A percentile compares a stretch with the other conserved stretches of the same genome.
Evolutionary conservation across 2,329 filamentous ascomycete species (phyloP).

Genomic region (Pyricularia pennisetigena): DNA sequence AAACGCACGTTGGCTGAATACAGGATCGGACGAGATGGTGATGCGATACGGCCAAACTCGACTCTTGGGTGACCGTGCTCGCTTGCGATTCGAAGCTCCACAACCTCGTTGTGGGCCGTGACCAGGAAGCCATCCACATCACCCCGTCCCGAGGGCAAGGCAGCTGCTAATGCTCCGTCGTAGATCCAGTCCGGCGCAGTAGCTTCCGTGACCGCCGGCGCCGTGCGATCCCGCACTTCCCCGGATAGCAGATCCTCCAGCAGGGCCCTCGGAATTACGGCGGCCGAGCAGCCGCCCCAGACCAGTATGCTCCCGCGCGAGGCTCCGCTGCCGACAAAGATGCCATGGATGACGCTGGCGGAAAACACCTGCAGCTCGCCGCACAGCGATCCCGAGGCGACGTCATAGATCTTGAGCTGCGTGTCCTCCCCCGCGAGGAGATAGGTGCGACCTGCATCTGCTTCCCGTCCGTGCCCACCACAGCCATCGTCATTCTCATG

Average conservation of each 20-base stretch:
- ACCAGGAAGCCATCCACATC: constrained; percentile 46
- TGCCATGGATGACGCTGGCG: constrained; percentile 66
- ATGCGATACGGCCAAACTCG: constrained; percentile 36
- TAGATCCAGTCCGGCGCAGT: constrained; percentile 68
- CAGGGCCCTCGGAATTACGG: constrained; percentile 22
- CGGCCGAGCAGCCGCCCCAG: constrained; percentile 63
- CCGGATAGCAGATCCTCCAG: constrained; percentile 22
- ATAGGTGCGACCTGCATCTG: constrained; percentile 20
- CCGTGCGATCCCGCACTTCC: constrained; percentile 5
- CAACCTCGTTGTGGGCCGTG: constrained; percentile 80
- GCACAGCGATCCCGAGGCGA: constrained; percentile 22
- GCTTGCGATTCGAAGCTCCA: constrained; percentile 31
- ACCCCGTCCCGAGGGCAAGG: constrained; percentile 15
- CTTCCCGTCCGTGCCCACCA: not conserved
- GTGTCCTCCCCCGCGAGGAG: constrained; percentile 53
- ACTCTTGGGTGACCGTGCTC: constrained; percentile 18
- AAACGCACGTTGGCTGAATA: constrained; percentile 73
- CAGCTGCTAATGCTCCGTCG: constrained; percentile 47
- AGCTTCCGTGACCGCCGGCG: constrained; percentile 24
- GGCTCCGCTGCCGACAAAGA: constrained; percentile 31
- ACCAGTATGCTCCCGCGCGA: constrained; percentile 34
- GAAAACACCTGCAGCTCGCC: constrained; percentile 45
- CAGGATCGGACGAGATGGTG: constrained; percentile 71
- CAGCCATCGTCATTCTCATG: not conserved
- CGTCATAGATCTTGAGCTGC: constrained; percentile 43